Base-by-base conservation (phyloP, 202 grass and related monocot species). In the Brachypodium distachyon region DNA sequence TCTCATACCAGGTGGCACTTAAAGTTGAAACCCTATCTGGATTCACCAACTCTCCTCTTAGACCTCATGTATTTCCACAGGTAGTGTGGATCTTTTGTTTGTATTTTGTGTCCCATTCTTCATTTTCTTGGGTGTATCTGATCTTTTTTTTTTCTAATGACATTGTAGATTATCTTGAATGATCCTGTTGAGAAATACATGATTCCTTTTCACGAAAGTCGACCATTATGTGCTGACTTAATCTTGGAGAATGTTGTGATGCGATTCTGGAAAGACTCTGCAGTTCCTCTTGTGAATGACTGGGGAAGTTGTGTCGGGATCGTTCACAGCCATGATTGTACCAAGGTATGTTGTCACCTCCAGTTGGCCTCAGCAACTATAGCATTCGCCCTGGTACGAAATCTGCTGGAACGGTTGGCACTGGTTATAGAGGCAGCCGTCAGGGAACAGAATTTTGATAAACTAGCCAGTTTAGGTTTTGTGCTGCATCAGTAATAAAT, bases 171-270 rank as follows among this genome's bases (percentile, higher is more conserved):
- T 89, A 56, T 87, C 25, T 79, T 98, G 64, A 81, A 92, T 85
- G 82, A 98, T 85, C 89, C 89, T 68, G 85, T 98, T 16, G 89
- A 93, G 83, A 95, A 95, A 74, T 95, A 95, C 70, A 95, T 98
- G 96, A 76, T 87, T 72, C 63, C 87, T 21, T 95, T 98, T 88
- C 74, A 78, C 70, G 92, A 98, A 77, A 79, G 80, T 44, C 71
- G 33, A 31, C 92, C 85, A 31, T 80, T 99, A 62, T 71, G 49
- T 83, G 87, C 80, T 68, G 86, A 78, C 43, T 17, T 88, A 81
- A 93, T 83, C 5, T 82, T 87, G 72, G 72, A 63, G 57, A 79
- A 89, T 31, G 96, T 51, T 83, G 67, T 78, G 18, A 88, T 99
- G 87, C 83, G 87, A 55, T 99, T 99, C 79, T 82, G 85, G 32